Base-by-base conservation (phyloP, 306 rosid species). In the Malus asiatica region DNA sequence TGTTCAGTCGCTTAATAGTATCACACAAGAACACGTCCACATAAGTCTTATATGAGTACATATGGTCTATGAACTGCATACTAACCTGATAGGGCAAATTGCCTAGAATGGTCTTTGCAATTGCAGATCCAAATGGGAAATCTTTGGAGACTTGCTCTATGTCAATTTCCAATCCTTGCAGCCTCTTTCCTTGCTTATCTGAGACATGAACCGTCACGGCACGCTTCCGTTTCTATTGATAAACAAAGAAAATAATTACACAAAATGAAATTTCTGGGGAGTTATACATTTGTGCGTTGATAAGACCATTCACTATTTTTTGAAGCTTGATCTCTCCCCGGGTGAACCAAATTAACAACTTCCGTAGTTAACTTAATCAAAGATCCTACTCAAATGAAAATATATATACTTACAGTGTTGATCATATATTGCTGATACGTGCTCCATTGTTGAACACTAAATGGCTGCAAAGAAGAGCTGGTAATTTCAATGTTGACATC, bases 111-210 rank as follows among this genome's bases (percentile, higher is more conserved):
- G 93, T 86, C 71, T 89, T 88, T 65, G 97, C 88, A 33, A 95
- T 90, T 11, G 98, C 96, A 77, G 98, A 95, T 70, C 98, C 97
- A 77, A 95, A 80, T 80, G 96, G 93, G 65, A 95, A 95, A 40
- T 90, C 97, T 73, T 86, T 95, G 23, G 93, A 83, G 44, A 90
- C 61, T 76, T 95, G 96, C 76, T 83, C 78, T 69, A 89, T 18
- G 27, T 4, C 6, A 66, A 89, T 76, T 1, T 73, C 51, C 25
- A 94, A 96, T 76, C 95, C 96, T 85, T 76, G 79, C 77, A 92
- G 29, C 72, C 82, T 82, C 32, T 53, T 82, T 70, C 98, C 98
- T 14, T 79, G 78, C 65, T 32, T 55, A 83, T 88, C 84, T 1
- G 96, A 81, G 65, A 92, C 97, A 33, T 92, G 98, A 74, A 95